Evolutionary conservation across 140 eudicot genomes (phyloP).

Genomic region (Stevia rebaudiana): DNA sequence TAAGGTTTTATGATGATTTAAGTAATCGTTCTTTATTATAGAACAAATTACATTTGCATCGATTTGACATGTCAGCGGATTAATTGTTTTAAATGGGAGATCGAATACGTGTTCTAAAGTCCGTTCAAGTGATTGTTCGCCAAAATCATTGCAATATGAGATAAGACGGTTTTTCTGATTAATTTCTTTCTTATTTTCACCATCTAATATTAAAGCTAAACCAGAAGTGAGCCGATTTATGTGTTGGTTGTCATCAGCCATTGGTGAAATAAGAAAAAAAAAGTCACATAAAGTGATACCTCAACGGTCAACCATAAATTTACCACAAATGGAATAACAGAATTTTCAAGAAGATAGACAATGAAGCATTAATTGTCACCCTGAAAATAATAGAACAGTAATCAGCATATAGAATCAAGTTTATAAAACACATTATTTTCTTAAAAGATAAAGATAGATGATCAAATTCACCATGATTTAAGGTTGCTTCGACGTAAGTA

Average conservation of each 20-base stretch:
- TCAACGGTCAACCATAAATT: slow-evolving; percentile 3
- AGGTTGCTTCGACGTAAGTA: too few species aligned
- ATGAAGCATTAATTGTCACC: slow-evolving; percentile 16
- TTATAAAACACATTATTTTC: too few species aligned
- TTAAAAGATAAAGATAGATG: too few species aligned
- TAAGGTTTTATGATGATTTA: slow-evolving; percentile 29
- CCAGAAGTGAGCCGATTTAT: slow-evolving; percentile 66
- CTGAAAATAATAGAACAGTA: slow-evolving; percentile 12
- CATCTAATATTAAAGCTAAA: slow-evolving; percentile 66
- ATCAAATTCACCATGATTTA: too few species aligned
- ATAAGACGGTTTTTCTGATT: slow-evolving; percentile 55
- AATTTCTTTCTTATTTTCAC: slow-evolving; percentile 50
- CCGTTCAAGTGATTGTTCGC: slow-evolving; percentile 88
- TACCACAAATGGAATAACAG: slow-evolving; percentile 5
- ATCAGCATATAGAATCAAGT: slow-evolving; percentile 14
- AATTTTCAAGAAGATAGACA: slow-evolving; percentile 12
- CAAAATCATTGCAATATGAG: slow-evolving; percentile 85
- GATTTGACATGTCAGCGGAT: slow-evolving; percentile 41
- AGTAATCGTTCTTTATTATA: slow-evolving; percentile 46
- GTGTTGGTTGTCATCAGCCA: slow-evolving; percentile 77
- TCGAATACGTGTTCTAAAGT: slow-evolving; percentile 80
- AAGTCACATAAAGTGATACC: slow-evolving; percentile 7
- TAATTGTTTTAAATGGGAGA: slow-evolving; percentile 55
- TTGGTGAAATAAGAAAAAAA: slow-evolving; percentile 21
- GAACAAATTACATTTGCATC: slow-evolving; percentile 51